Evolutionary conservation across 805 yeast species (phyloP), one percentile per base, ranked within the genome.

Genomic region (Kuraishia borneana): DNA sequence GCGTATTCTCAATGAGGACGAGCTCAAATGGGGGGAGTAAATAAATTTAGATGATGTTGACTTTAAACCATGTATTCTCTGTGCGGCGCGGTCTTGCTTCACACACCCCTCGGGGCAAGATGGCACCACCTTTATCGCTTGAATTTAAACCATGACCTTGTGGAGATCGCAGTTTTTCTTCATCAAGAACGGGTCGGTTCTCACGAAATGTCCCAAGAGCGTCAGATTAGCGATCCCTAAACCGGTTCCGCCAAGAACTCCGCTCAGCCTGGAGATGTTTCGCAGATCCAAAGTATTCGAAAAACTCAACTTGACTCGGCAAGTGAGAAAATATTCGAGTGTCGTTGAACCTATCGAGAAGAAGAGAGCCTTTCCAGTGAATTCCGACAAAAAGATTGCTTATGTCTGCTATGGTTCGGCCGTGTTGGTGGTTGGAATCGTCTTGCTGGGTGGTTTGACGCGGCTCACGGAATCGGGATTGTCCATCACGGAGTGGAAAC

Each of bases 401-500:
- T 83, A 81, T 51, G 81, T 97, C 84, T 68, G 94, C 36, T 60
- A 88, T 5, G 89, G 92, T 18, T 78, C 94, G 1, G 82, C 96
- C 2, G 80, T 82, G 1, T 61, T 92, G 12, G 95, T 92, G 1
- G 92, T 92, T 56, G 96, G 94, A 23, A 92, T 92, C 40, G 97
- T 92, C 12, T 77, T 92, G n/a, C 65, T 92, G 4, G 99, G 98
- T 31, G 99, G 99, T 1, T 65, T 92, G 31, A 92, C 98, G 1
- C 71, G 99, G 48, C 66, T 92, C 30, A 92, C 98, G 0, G 99
- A 92, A 51, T 83, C 95, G 0, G 99, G 98, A 0, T 64, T 92
- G 31, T 82, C 95, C 32, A 92, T 92, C 53, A 92, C 97, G 1
- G 98, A 92, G 52, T 92, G 99, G 99, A 84, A 78, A 54, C 99